Evolutionary conservation across 192 early-diverging fungal genomes (phyloP), one percentile per base, ranked within the genome.

Genomic region (Linnemannia hyalina): DNA sequence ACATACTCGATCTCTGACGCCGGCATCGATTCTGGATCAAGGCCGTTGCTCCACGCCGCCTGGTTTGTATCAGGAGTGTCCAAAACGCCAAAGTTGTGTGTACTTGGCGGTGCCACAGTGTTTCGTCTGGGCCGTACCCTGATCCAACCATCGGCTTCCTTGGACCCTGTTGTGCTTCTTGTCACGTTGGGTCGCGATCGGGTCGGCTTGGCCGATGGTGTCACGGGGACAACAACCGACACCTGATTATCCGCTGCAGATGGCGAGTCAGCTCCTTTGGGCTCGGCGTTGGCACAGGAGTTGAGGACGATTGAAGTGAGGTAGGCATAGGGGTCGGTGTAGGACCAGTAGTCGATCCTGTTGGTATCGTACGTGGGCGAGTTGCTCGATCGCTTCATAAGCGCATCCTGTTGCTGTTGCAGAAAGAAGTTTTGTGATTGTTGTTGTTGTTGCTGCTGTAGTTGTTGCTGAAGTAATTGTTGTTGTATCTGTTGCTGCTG

Each of bases 291-390:
- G 63, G 84, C 84, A 23, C 84, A 86, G 0, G 84, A 86, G 36
- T 86, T 86, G 3, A 86, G 47, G 8, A 86, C 84, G 22, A 86
- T 77, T 8, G 84, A 86, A 4, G 84, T 86, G 18, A 86, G 78
- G 40, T 86, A 86, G 20, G 78, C 76, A 26, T 86, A 46, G 38
- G 84, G 84, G 49, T 86, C 84, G 6, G 63, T 86, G 13, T 78
- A 86, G 1, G 79, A 78, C 84, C 84, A 86, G 44, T 86, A 86
- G 47, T 86, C 79, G n/a, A 86, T 86, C 23, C 72, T 42, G 60
- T 86, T 86, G 8, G 80, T 81, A 36, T 86, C 84, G n/a, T 80
- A 80, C 20, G 35, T 26, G 36, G 38, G 20, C 23, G 22, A 38
- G 26, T 60, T 86, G 11, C 65, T 22, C 29, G 68, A 75, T 38